Evolutionary conservation across 148 eudicot species (phyloP), one percentile per base, ranked within the genome.

Genomic region (Rhododendron kiyosumense): DNA sequence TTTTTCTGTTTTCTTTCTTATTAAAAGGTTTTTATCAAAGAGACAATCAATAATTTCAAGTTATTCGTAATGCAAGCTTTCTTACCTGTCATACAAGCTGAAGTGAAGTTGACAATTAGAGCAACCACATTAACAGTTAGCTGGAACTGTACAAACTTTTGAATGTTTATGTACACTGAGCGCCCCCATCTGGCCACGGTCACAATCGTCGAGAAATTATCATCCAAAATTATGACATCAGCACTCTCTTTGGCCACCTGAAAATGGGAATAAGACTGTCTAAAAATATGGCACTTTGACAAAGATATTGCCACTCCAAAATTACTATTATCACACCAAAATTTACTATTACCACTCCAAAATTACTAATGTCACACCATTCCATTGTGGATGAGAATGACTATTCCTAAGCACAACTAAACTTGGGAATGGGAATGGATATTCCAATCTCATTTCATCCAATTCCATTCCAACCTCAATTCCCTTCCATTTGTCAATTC

Each of bases 151-250:
- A 97, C 99, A 80, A 97, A 97, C 87, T 97, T 97, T 84, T 97
- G 99, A 85, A 97, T 97, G 91, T 97, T 97, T 71, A 93, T 87
- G 86, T 94, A 95, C 82, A 97, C 99, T 69, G 98, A 97, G 85
- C 99, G 99, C 14, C 99, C 99, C 99, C 99, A 97, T 93, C 92
- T 97, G 57, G 99, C 99, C n/a, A 97, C 99, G 0, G 99, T 95
- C 52, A 94, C 98, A 83, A 97, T 97, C 17, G 99, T 97, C 85
- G 99, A 97, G 93, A 97, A 97, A 83, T 97, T 97, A 86, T 97
- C 99, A 59, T 97, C 99, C 78, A 97, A 93, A 88, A 97, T 97
- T 84, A 97, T 97, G 86, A 97, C 98, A 86, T 97, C 99, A 18
- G 98, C 99, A 85, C 99, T 97, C 91, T 95, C 99, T 87, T 97